Base-by-base conservation (phyloP, 2,329 filamentous ascomycete genomes). In the Pestalotiopsis sp. region DNA sequence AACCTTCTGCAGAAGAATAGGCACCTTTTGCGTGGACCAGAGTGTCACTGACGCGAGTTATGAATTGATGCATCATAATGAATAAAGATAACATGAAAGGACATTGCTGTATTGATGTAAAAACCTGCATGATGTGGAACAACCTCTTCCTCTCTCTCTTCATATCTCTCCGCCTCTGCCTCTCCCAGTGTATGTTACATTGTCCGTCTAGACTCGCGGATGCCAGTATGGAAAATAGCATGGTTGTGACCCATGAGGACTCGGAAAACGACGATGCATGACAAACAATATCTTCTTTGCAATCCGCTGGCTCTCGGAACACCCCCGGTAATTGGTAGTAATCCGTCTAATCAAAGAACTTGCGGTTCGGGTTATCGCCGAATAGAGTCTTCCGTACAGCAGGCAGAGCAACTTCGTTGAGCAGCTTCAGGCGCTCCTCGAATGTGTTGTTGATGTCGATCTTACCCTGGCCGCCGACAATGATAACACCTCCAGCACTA, bases 391-490 rank as follows among this genome's bases (percentile, higher is more conserved):
- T 89, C 77, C 96, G 89, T 77, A 99, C 91, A 59, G 90, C 90
- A 14, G 96, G 96, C 69, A 98, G 88, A 65, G 93, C 93, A 74
- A 93, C 92, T 68, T 91, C 91, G 83, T 97, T 92, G 73, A 98
- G 89, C 70, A 98, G 86, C 77, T 88, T 89, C 81, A 99, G 86
- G 73, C 96, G 91, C 79, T 97, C 93, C 80, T 98, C 96, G 75
- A 98, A 93, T 67, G 96, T 98, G 86, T 99, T 98, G 88, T 98
- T 95, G 82, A 99, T 95, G 77, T 97, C 94, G 80, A 99, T 98
- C 87, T 95, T 98, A 80, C 96, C 96, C 73, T 87, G 87, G 74
- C 92, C 91, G 72, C 95, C 94, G 67, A 97, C 83, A 73, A 99
- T 90, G 69, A 88, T 80, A 68, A 97, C 87, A 76, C 96, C 96